Conservation (phyloP, 345 rosid species). For the Jatropha curcas region DNA sequence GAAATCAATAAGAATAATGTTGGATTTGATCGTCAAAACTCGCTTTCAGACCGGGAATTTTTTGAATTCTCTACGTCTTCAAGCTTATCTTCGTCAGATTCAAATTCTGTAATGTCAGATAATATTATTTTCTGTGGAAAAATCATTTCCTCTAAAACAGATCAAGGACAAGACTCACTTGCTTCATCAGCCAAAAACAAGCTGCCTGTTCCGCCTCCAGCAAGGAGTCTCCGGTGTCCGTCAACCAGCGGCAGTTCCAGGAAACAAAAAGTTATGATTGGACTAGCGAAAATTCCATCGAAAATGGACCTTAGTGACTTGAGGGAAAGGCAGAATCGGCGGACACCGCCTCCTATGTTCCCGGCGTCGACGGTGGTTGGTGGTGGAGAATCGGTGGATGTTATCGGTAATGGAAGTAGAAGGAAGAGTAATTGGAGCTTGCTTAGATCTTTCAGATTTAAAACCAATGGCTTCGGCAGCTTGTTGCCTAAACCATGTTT, state of each 20-base stretch:
- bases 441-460: not conserved
- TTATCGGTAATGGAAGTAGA: not conserved
- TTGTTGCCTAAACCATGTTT: not conserved
- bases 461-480: not conserved
- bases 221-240: not conserved
- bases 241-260: not conserved
- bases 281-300: constrained; percentile 30
- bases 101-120: not conserved
- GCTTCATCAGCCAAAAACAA: not conserved
- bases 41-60: not conserved
- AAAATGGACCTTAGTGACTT: constrained; percentile 45
- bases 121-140: constrained; percentile 13
- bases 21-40: not conserved
- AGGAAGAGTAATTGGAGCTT: not conserved
- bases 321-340: constrained; percentile 37
- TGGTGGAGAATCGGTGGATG: not conserved
- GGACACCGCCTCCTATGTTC: constrained; percentile 32
- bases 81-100: not conserved
- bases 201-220: not conserved
- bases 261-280: constrained; percentile 15
- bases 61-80: constrained; percentile 12
- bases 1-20: not conserved
- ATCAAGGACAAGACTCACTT: not conserved
- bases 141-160: not conserved
- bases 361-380: constrained; percentile 19